phyloP scores from a whole-genome alignment of 305 asterid species.

The Euphrasia arctica region DNA sequence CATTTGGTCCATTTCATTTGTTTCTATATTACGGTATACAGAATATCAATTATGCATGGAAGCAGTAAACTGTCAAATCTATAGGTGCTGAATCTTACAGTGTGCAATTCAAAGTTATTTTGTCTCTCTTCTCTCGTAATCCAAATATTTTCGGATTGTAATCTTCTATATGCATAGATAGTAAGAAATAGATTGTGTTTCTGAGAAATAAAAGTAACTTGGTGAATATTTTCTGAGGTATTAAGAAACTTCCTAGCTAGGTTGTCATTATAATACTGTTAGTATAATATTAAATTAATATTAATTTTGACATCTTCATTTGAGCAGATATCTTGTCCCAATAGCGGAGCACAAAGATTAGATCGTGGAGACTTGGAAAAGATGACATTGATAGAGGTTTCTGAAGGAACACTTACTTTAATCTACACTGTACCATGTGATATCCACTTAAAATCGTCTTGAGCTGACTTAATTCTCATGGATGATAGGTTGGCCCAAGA shows the following conservation, averaged over 20 bases:
- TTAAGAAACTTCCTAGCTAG: background rate
- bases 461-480: slow-evolving; percentile 16
- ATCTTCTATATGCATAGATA: background rate
- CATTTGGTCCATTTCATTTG: background rate
- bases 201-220: background rate
- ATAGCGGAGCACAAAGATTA: slow-evolving; percentile 56
- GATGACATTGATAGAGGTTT: slow-evolving; percentile 89
- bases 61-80: background rate
- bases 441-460: background rate
- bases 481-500: slow-evolving; percentile 87
- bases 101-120: too few species aligned
- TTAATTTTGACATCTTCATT: slow-evolving; percentile 15
- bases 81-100: background rate
- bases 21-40: slow-evolving; percentile 9
- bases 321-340: slow-evolving; percentile 73
- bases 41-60: background rate
- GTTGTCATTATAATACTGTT: background rate
- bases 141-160: background rate
- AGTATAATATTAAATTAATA: background rate
- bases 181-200: background rate
- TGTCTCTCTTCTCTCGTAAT: background rate
- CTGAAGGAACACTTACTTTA: slow-evolving; percentile 22
- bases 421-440: background rate
- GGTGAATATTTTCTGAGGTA: background rate
- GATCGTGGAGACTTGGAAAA: slow-evolving; percentile 87